phyloP scores from a whole-genome alignment of 2,329 filamentous ascomycete species.

The Aspergillus awamori region DNA sequence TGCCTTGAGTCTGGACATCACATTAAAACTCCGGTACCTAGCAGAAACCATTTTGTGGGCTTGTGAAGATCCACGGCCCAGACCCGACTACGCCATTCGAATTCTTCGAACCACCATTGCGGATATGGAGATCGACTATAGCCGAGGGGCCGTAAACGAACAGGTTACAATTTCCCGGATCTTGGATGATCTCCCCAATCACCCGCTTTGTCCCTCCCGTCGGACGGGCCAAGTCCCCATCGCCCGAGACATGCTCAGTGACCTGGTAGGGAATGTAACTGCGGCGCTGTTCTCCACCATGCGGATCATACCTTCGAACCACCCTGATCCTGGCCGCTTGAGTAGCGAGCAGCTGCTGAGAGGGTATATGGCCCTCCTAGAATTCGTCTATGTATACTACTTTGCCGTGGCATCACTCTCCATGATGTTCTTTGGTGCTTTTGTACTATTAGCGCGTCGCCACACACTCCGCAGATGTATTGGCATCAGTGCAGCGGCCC shows the following conservation, averaged over 20 bases:
- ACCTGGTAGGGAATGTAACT: slow-evolving; percentile 45
- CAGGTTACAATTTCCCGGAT: slow-evolving; percentile 37
- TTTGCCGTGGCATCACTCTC: slow-evolving; percentile 40
- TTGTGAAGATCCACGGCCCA: slow-evolving; percentile 41
- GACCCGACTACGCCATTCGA: slow-evolving; percentile 30
- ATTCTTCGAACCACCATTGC: slow-evolving; percentile 42
- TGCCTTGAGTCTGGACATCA: slow-evolving; percentile 50
- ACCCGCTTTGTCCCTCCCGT: slow-evolving; percentile 33
- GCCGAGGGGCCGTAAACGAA: slow-evolving; percentile 35
- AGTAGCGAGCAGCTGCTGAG: slow-evolving; percentile 36
- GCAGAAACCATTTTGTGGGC: slow-evolving; percentile 43
- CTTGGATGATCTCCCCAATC: slow-evolving; percentile 33
- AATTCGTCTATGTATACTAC: slow-evolving; percentile 46
- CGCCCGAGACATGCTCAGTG: slow-evolving; percentile 32
- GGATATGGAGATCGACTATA: slow-evolving; percentile 46
- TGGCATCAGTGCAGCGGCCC: slow-evolving; percentile 31
- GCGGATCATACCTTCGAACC: slow-evolving; percentile 39
- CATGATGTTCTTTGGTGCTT: slow-evolving; percentile 42
- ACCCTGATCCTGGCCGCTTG: slow-evolving; percentile 29
- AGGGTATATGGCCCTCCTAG: slow-evolving; percentile 42
- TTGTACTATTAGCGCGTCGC: slow-evolving; percentile 34
- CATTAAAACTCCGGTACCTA: slow-evolving; percentile 46
- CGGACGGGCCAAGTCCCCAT: slow-evolving; percentile 25
- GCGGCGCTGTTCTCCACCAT: slow-evolving; percentile 46
- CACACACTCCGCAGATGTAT: slow-evolving; percentile 27